phyloP scores from a whole-genome alignment of 371 early-diverging fungal species.

The Chytridiales sp. region DNA sequence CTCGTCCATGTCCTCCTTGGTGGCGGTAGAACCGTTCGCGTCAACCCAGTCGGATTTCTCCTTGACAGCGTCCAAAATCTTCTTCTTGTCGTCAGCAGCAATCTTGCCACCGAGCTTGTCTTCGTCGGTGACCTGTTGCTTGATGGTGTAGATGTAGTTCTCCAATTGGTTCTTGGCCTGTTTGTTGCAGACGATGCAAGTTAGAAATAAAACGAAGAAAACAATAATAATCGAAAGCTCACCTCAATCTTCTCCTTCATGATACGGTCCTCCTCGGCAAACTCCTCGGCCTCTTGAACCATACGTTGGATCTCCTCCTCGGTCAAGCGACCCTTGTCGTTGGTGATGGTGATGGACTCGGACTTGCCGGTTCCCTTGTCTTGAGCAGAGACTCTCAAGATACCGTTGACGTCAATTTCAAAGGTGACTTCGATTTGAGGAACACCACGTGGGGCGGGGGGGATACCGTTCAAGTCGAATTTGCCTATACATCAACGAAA shows the following conservation, averaged over 20 bases:
- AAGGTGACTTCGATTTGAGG: constrained; percentile 77
- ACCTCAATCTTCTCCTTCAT: constrained; percentile 51
- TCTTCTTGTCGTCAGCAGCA: constrained; percentile 56
- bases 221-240: background rate
- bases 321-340: constrained; percentile 55
- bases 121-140: constrained; percentile 75
- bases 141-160: constrained; percentile 79
- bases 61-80: constrained; percentile 55
- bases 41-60: constrained; percentile 62
- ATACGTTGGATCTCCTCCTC: constrained; percentile 66
- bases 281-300: constrained; percentile 61
- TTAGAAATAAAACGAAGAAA: background rate
- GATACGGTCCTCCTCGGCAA: constrained; percentile 52
- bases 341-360: constrained; percentile 60
- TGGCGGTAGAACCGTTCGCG: constrained; percentile 46
- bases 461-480: constrained; percentile 84
- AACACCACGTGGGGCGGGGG: constrained; percentile 86
- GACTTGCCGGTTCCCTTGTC: constrained; percentile 64
- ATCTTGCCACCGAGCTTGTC: constrained; percentile 60
- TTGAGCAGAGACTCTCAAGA: constrained; percentile 61
- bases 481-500: constrained; percentile 36
- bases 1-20: constrained; percentile 77
- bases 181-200: background rate
- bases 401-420: constrained; percentile 71
- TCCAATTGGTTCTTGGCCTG: constrained; percentile 60